These are phyloP conservation scores for Penicillium concentricum DNA, from an alignment of 2,329 filamentous ascomycete genomes.

Conservation along the genomic window DNA sequence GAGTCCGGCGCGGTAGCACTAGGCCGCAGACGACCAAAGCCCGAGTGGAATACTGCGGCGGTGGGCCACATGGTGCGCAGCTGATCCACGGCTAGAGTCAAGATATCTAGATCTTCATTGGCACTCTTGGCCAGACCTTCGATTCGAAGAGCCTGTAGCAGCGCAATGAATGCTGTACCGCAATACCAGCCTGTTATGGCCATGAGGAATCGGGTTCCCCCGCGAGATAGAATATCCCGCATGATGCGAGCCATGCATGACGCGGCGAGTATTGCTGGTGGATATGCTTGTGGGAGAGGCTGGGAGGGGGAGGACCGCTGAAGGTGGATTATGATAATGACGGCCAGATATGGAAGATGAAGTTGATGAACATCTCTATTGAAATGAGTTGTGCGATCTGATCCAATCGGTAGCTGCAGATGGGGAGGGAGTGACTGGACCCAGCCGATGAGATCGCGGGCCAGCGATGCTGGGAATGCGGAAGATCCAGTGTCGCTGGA, in stretches of 20 bases:
- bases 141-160: conserved; percentile 42
- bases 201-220: conserved; percentile 43
- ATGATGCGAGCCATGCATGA: conserved; percentile 43
- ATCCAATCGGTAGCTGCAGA: conserved; percentile 32
- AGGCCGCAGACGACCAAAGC: conserved; percentile 19
- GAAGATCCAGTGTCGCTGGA: conserved; percentile 10
- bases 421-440: conserved; percentile 34
- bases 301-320: conserved; percentile 39
- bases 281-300: conserved; percentile 39
- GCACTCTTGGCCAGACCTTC: conserved; percentile 30
- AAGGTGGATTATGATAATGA: conserved; percentile 28
- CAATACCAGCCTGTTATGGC: conserved; percentile 47
- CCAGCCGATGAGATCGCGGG: conserved; percentile 39
- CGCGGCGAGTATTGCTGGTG: conserved; percentile 40
- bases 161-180: conserved; percentile 43
- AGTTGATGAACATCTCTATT: not conserved
- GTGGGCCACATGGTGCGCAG: conserved; percentile 39
- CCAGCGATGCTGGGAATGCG: conserved; percentile 27
- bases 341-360: not conserved
- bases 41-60: conserved; percentile 35
- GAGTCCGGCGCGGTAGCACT: conserved; percentile 23
- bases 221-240: conserved; percentile 40
- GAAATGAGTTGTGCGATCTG: not conserved
- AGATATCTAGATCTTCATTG: conserved; percentile 35
- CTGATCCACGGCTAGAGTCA: conserved; percentile 34